Conservation (phyloP, 306 rosid genomes). For the Trifolium fragiferum region DNA sequence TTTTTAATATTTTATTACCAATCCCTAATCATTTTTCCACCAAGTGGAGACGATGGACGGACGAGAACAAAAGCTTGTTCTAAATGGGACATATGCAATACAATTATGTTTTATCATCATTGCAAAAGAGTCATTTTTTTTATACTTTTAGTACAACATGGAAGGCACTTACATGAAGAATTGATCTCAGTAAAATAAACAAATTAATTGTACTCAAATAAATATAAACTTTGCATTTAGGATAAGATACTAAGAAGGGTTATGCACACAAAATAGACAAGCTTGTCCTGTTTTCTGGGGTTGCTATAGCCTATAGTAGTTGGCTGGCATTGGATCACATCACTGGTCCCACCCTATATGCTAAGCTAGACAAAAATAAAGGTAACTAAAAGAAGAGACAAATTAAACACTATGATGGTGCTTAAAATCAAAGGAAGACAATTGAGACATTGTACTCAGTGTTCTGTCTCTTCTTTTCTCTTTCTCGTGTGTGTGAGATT, state of each 20-base stretch:
- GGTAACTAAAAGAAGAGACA: neutral
- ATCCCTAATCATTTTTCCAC: too few species aligned
- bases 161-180: conserved; percentile 57
- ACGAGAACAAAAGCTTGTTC: too few species aligned
- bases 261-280: neutral
- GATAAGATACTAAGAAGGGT: too few species aligned
- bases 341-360: conserved; percentile 9
- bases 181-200: conserved; percentile 61
- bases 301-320: neutral
- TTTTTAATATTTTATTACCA: too few species aligned
- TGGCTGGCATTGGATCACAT: neutral
- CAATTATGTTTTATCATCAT: too few species aligned
- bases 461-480: conserved; percentile 41
- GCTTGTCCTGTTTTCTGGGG: neutral
- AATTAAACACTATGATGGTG: conserved; percentile 33
- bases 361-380: conserved; percentile 8
- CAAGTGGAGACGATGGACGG: too few species aligned
- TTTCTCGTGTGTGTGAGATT: conserved; percentile 34
- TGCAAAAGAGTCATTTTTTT: too few species aligned
- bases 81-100: too few species aligned
- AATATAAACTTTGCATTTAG: too few species aligned
- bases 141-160: conserved; percentile 10
- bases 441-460: conserved; percentile 32
- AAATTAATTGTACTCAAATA: too few species aligned
- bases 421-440: conserved; percentile 5